Evolutionary conservation across 371 early-diverging fungal species (phyloP), one percentile per base, ranked within the genome.

Genomic region (Dentiscutata heterogama): DNA sequence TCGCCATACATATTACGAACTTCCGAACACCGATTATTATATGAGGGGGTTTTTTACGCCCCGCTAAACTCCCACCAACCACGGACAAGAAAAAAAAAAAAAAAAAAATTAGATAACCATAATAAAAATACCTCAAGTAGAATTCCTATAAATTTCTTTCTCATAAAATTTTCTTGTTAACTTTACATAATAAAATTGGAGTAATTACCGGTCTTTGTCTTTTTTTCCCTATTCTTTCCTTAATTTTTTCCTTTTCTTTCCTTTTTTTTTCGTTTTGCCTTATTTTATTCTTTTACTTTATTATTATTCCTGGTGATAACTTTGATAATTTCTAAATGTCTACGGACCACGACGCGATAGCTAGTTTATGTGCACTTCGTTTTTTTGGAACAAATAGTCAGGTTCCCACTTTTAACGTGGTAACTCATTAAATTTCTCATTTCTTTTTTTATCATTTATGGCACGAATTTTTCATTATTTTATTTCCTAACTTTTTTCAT

Each of bases 271-370:
- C 67, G 50, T 35, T 10, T 20, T 39, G 35, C 27, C 35, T 35
- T 25, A 29, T 31, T 65, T 67, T 67, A 39, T 67, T 35, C 7
- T 18, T 7, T 2, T 35, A 10, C 6, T 61, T 61, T 61, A 25
- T 7, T 61, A 25, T 7, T 29, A 22, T 29, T 61, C 22, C 29
- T 29, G 29, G 63, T 61, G 10, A 67, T 67, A 67, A n/a, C n/a
- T 35, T 27, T 67, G n/a, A n/a, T 67, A 67, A 51, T 16, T 18
- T 27, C 29, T 67, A 39, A n/a, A 67, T 67, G 68, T 67, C 68
- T 39, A n/a, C 20, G n/a, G 68, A 39, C 39, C 39, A 67, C 22
- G 68, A 67, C 68, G 68, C 39, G 39, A 39, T 67, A 39, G 20
- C 68, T 3, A 67, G 68, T 18, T n/a, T 67, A 42, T 67, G 39